These are phyloP conservation scores for Abortiporus biennis DNA, from an alignment of 1,284 basidiomycete species.

Conservation along the genomic window DNA sequence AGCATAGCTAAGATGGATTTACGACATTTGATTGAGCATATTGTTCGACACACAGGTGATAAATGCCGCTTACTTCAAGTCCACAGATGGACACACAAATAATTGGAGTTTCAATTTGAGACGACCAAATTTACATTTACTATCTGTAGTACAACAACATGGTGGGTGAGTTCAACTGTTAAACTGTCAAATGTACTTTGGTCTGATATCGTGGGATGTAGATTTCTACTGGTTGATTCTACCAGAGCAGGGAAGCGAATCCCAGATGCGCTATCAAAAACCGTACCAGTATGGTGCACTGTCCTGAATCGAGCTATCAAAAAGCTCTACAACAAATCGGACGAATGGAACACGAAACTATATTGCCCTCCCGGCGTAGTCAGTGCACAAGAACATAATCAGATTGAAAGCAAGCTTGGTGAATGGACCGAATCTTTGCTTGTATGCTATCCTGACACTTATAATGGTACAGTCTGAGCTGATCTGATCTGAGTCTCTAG, in stretches of 20 bases:
- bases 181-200: neutral
- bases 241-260: conserved; percentile 92
- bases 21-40: too few species aligned
- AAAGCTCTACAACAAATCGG: conserved; percentile 13
- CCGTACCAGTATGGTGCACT: conserved; percentile 93
- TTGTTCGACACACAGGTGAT: too few species aligned
- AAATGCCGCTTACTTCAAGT: conserved; percentile 85
- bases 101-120: conserved; percentile 87
- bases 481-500: conserved; percentile 28
- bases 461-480: neutral
- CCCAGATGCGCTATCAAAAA: conserved; percentile 93
- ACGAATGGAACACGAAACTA: conserved; percentile 45
- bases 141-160: conserved; percentile 49
- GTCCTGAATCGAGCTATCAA: conserved; percentile 77
- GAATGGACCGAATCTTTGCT: conserved; percentile 59
- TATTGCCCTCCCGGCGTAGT: conserved; percentile 64
- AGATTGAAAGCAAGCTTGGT: conserved; percentile 62
- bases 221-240: conserved; percentile 87
- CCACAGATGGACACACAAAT: conserved; percentile 89
- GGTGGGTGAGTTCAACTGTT: conserved; percentile 45
- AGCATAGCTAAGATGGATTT: too few species aligned
- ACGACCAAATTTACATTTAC: conserved; percentile 80
- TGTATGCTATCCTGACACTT: conserved; percentile 29
- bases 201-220: conserved; percentile 22
- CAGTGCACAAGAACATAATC: conserved; percentile 66